Conservation (phyloP, 2,329 filamentous ascomycete species). For the Fusarium musae region DNA sequence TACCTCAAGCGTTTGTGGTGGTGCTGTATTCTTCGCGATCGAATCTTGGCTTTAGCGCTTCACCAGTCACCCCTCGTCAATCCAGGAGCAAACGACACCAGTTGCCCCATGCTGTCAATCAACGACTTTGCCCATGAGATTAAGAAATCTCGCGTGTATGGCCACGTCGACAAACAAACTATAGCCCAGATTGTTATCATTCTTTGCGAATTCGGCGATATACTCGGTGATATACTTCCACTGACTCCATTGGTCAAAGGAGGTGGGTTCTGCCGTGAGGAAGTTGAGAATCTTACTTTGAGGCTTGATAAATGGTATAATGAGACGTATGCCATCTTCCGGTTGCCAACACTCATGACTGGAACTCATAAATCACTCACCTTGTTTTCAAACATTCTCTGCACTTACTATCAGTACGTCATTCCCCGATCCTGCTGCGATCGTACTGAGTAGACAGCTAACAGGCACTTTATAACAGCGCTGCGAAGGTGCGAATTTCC, state of each 20-base stretch:
- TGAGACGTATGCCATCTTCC: not conserved
- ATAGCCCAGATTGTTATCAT: not conserved
- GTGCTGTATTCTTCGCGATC: not conserved
- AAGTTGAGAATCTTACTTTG: not conserved
- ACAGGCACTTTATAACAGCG: not conserved
- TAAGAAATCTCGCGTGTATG: not conserved
- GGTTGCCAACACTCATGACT: not conserved
- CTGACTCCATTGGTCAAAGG: not conserved
- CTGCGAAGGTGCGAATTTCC: not conserved
- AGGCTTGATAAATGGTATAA: not conserved
- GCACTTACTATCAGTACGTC: not conserved
- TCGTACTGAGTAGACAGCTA: accelerated
- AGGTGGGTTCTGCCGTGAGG: not conserved
- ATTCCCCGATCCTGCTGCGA: accelerated
- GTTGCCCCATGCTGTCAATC: not conserved
- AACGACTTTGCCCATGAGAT: not conserved
- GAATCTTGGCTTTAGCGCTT: not conserved
- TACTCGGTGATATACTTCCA: not conserved
- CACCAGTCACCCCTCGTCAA: not conserved
- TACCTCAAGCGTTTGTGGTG: not conserved
- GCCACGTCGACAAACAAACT: not conserved
- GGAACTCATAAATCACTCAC: not conserved
- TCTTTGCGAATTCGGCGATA: not conserved
- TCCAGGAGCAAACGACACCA: not conserved
- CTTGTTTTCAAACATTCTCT: not conserved